Conservation (phyloP, 441 rosid genomes). For the Pelargonium australe region DNA sequence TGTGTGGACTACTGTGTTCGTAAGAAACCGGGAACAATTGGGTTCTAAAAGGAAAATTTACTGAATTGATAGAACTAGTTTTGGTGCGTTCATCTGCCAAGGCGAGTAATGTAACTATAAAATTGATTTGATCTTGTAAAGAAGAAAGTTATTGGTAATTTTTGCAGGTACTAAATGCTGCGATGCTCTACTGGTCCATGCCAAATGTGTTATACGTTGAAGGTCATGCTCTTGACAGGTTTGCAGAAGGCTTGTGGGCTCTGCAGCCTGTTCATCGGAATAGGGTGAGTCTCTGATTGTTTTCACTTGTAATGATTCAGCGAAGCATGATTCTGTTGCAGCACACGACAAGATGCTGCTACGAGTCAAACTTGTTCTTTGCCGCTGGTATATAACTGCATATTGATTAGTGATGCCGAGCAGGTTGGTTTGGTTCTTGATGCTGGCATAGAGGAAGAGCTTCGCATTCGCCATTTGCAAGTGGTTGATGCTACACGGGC, state of each 20-base stretch:
- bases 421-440: conserved; percentile 69
- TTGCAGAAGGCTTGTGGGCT: conserved; percentile 54
- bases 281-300: conserved; percentile 26
- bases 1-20: no score
- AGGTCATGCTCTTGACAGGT: conserved; percentile 58
- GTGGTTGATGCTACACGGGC: conserved; percentile 63
- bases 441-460: conserved; percentile 51
- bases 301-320: not conserved
- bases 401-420: conserved; percentile 13
- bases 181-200: conserved; percentile 62
- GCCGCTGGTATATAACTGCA: conserved; percentile 10
- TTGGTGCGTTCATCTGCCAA: no score
- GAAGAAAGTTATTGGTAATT: not conserved
- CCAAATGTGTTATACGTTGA: conserved; percentile 53
- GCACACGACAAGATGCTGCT: no score
- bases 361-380: not conserved
- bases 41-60: not conserved
- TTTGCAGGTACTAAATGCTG: conserved; percentile 56
- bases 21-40: not conserved
- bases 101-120: not conserved
- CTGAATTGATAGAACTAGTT: no score
- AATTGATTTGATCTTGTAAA: not conserved
- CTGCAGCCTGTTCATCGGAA: conserved; percentile 59
- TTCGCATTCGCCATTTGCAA: conserved; percentile 49
- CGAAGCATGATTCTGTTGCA: no score